Evolutionary conservation across 331 rosid genomes (phyloP).

Genomic region (Telfairia occidentalis): DNA sequence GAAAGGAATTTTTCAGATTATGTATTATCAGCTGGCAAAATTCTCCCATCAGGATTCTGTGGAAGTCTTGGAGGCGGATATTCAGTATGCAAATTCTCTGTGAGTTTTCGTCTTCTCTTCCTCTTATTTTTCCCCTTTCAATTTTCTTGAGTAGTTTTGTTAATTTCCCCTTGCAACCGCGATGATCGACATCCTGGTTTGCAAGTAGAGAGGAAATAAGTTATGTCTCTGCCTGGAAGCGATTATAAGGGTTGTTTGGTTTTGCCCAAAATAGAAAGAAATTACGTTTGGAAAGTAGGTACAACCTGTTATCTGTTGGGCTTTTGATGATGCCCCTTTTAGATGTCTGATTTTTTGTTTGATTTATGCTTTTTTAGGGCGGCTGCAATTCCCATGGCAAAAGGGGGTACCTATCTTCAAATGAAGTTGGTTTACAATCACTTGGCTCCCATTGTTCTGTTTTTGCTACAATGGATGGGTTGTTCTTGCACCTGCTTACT

Average conservation of each 20-base stretch:
- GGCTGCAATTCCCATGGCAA: conserved; percentile 75
- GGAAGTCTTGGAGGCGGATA: conserved; percentile 73
- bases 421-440: conserved; percentile 89
- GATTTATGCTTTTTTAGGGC: conserved; percentile 52
- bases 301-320: not conserved
- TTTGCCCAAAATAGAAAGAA: conserved; percentile 3
- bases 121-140: not conserved
- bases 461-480: conserved; percentile 90
- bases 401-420: conserved; percentile 65
- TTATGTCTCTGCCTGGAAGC: not conserved
- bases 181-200: not conserved
- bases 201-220: too few relatives aligned
- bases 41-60: conserved; percentile 67
- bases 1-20: conserved; percentile 18
- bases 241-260: not conserved
- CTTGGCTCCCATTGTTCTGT: conserved; percentile 69
- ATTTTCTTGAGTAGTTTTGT: not conserved
- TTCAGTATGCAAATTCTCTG: conserved; percentile 89
- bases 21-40: conserved; percentile 59
- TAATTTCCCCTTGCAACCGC: not conserved
- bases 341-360: conserved; percentile 21
- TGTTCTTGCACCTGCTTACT: conserved; percentile 73
- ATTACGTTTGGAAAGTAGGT: not conserved
- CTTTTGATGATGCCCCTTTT: not conserved
- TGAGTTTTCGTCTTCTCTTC: conserved; percentile 20